phyloP scores from a whole-genome alignment of 345 rosid genomes.

The Eucalyptus sideroxylon region DNA sequence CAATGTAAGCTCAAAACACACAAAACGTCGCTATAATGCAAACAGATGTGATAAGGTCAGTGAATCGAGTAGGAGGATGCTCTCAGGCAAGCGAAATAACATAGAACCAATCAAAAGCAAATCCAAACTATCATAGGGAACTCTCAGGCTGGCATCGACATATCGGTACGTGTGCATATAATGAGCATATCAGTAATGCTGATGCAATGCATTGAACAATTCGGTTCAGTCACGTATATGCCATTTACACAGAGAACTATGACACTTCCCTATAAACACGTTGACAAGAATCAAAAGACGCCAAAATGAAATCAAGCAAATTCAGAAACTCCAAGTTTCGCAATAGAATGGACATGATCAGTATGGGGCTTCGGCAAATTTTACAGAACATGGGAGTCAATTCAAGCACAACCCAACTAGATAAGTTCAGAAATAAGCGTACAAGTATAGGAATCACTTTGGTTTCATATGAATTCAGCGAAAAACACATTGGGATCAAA shows the following conservation, averaged over 20 bases:
- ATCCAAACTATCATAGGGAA: background rate
- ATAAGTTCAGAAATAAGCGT: background rate
- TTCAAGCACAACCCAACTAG: background rate
- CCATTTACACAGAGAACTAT: background rate
- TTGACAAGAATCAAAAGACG: background rate
- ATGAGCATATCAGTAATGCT: background rate
- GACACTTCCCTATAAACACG: background rate
- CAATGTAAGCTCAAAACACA: fast-evolving
- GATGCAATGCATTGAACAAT: background rate
- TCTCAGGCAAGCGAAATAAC: background rate
- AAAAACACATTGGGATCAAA: background rate
- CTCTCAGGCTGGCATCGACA: background rate
- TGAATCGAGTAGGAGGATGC: background rate
- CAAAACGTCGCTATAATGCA: background rate
- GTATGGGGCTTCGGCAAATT: background rate
- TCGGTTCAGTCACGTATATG: background rate
- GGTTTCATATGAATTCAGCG: background rate
- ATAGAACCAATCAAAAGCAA: background rate
- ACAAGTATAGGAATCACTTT: background rate
- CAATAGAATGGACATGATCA: background rate
- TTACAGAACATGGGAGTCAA: background rate
- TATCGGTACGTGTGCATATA: background rate
- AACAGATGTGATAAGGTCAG: background rate
- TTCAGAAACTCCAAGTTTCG: background rate
- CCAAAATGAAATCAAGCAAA: background rate